phyloP scores from a whole-genome alignment of 164 flowering plant species.

The Saururus chinensis region DNA sequence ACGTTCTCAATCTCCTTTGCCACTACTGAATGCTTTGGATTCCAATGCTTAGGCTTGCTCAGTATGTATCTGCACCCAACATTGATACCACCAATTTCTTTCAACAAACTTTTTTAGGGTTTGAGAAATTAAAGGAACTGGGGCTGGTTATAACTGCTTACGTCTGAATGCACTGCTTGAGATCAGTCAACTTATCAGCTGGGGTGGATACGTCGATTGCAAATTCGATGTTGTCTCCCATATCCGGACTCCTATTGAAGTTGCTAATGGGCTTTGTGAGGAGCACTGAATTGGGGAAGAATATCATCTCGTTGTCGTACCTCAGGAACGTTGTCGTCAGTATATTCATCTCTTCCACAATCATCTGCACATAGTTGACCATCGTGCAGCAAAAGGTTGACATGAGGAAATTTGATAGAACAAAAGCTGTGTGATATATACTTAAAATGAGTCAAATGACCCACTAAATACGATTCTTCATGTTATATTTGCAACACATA shows the following conservation, averaged over 20 bases:
- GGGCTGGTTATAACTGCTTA: slow-evolving; percentile 19
- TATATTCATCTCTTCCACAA: slow-evolving; percentile 92
- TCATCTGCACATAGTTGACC: slow-evolving; percentile 65
- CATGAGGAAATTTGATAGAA: no score
- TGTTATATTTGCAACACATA: no score
- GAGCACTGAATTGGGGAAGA: slow-evolving; percentile 65
- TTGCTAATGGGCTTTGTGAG: slow-evolving; percentile 78
- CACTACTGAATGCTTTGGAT: slow-evolving; percentile 37
- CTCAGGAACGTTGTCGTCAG: slow-evolving; percentile 68
- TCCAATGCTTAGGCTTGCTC: slow-evolving; percentile 72
- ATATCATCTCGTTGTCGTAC: slow-evolving; percentile 76
- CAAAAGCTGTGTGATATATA: no score
- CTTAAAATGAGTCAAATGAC: no score
- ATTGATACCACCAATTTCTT: background rate
- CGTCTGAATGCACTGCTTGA: slow-evolving; percentile 53
- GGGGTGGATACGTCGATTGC: slow-evolving; percentile 62
- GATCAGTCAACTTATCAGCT: slow-evolving; percentile 40
- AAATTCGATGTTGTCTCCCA: slow-evolving; percentile 74
- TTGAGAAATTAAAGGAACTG: no score
- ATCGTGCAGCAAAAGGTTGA: no score
- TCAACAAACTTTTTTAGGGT: no score
- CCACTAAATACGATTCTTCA: no score
- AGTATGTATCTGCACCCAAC: slow-evolving; percentile 46
- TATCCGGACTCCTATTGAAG: slow-evolving; percentile 75
- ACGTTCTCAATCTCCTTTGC: slow-evolving; percentile 65